These are phyloP conservation scores for Talaromyces funiculosus DNA, from an alignment of 2,329 filamentous ascomycete genomes.

Conservation along the genomic window DNA sequence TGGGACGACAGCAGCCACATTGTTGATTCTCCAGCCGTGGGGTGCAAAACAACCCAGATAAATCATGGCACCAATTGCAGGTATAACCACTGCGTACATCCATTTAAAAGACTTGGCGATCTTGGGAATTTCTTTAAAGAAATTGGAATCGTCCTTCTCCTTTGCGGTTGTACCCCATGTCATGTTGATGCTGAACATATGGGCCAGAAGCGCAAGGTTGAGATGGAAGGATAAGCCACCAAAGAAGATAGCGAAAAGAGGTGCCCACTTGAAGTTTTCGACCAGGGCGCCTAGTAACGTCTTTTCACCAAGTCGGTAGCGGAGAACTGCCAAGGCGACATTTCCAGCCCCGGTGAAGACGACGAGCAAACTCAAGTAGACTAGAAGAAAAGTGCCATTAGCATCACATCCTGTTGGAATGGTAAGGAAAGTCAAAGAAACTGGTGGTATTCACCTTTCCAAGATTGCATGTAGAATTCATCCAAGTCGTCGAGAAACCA, in stretches of 20 bases:
- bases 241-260: constrained; percentile 67
- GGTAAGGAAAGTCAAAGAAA: too few relatives aligned
- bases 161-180: constrained; percentile 80
- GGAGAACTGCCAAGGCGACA: constrained; percentile 55
- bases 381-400: neutral
- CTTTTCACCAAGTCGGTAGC: constrained; percentile 56
- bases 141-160: constrained; percentile 67
- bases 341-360: constrained; percentile 61
- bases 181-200: constrained; percentile 84
- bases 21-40: constrained; percentile 37
- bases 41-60: constrained; percentile 26
- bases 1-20: constrained; percentile 17
- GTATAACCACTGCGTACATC: constrained; percentile 47
- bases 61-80: constrained; percentile 21
- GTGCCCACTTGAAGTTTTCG: constrained; percentile 59
- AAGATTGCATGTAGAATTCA: constrained; percentile 63
- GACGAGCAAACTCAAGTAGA: constrained; percentile 46
- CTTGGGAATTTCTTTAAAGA: constrained; percentile 77
- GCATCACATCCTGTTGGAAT: constrained; percentile 17
- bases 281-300: constrained; percentile 46
- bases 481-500: constrained; percentile 64
- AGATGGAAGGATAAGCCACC: constrained; percentile 67
- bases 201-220: constrained; percentile 68
- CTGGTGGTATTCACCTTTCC: constrained; percentile 52
- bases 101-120: constrained; percentile 73